Evolutionary conservation across 768 basidiomycete species (phyloP), one percentile per base, ranked within the genome.

Genomic region (Calocybe indica): DNA sequence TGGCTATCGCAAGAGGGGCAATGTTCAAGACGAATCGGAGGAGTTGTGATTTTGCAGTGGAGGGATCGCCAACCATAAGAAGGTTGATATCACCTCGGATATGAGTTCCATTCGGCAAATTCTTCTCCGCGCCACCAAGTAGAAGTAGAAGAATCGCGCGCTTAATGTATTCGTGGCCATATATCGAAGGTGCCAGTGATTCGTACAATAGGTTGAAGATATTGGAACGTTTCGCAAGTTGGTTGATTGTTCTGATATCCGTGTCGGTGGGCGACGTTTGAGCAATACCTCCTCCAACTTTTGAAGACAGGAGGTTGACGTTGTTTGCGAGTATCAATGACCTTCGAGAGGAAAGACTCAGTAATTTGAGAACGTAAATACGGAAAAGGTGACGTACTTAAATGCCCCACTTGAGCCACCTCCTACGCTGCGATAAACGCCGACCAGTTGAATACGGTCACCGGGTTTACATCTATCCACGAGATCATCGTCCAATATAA

Each of bases 31-130:
- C 90, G 63, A 99, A 98, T 46, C 96, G 87, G 45, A 99, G 76
- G 59, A 99, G 72, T 62, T 99, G 96, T 35, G 88, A 91, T 70
- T 99, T 99, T 13, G 96, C 96, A 0, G 96, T 99, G n/a, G 87
- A 90, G 7, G 96, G 96, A 67, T 99, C 96, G 52, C 96, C 96
- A 49, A 99, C 94, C 95, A 99, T 98, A 58, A 99, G 81, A 60
- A 98, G 75, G 68, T 99, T 99, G 76, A 99, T 98, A 66, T 99
- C 96, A 39, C 96, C 96, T 74, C 96, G 86, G 60, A 98, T 95
- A 62, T 98, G 96, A 1, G 96, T 97, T 44, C 96, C 95, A 62
- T 99, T 98, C 28, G 87, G 80, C 47, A 98, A 69, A 63, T 98
- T 98, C 78, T 99, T 99, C 70, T 98, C 96, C 43, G 92, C 89